phyloP scores from a whole-genome alignment of 768 basidiomycete genomes.

The Dacryopinax primogenitus region DNA sequence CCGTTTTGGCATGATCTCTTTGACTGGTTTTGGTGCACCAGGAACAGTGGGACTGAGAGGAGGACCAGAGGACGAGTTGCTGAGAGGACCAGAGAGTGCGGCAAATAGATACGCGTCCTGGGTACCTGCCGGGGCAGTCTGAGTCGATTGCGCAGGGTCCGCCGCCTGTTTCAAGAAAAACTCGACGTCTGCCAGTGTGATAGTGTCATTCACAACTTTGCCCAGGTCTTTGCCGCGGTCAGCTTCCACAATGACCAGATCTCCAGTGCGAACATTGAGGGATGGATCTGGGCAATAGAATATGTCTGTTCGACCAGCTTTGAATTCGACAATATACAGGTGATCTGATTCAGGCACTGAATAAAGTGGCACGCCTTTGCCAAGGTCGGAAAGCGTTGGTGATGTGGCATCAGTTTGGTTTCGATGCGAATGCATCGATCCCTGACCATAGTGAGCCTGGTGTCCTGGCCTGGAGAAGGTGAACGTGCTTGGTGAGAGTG shows the following conservation, averaged over 20 bases:
- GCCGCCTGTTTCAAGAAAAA: conserved; percentile 74
- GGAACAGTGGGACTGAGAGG: neutral
- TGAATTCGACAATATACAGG: conserved; percentile 96
- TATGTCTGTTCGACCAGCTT: conserved; percentile 87
- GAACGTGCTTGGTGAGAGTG: conserved; percentile 21
- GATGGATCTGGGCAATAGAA: conserved; percentile 73
- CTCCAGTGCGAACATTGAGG: conserved; percentile 61
- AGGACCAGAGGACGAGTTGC: neutral
- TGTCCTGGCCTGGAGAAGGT: conserved; percentile 18
- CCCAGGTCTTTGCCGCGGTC: conserved; percentile 90
- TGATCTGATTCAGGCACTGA: conserved; percentile 72
- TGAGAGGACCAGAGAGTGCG: neutral
- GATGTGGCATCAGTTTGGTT: conserved; percentile 8
- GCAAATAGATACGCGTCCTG: conserved; percentile 16
- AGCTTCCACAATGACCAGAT: conserved; percentile 92
- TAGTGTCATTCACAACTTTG: conserved; percentile 79
- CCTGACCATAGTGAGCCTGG: conserved; percentile 7
- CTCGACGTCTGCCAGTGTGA: conserved; percentile 81
- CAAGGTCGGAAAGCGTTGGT: conserved; percentile 44
- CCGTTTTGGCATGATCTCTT: conserved; percentile 94
- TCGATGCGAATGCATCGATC: neutral
- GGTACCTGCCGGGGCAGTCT: conserved; percentile 19
- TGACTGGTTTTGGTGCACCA: conserved; percentile 36
- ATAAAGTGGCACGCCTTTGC: conserved; percentile 78
- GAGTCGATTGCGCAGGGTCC: conserved; percentile 25